Conservation (phyloP, 169 alveolate genomes). For the Miamiensis avidus region DNA sequence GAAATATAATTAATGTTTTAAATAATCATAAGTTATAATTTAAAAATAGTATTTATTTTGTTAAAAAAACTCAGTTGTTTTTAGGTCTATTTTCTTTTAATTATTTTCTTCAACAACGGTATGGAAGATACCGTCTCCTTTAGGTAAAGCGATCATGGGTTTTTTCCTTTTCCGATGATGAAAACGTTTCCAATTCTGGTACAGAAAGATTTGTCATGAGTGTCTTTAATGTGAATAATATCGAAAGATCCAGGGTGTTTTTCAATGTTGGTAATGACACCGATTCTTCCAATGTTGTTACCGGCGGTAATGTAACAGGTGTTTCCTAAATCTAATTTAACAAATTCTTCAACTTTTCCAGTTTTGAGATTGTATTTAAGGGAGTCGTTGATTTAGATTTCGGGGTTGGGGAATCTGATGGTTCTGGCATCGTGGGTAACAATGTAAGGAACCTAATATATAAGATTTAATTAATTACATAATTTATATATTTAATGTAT, state of each 20-base stretch:
- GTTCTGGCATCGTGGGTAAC: constrained; percentile 99
- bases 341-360: constrained; percentile 94
- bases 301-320: constrained; percentile 97
- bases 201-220: constrained; percentile 93
- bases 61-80: too few relatives aligned
- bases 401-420: constrained; percentile 98
- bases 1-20: too few relatives aligned
- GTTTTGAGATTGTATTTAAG: constrained; percentile 94
- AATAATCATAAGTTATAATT: too few relatives aligned
- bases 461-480: too few relatives aligned
- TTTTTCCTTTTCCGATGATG: constrained; percentile 95
- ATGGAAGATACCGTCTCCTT: constrained; percentile 92
- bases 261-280: constrained; percentile 94
- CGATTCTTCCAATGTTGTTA: constrained; percentile 99
- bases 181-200: constrained; percentile 96
- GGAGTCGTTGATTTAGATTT: constrained; percentile 96
- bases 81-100: too few relatives aligned
- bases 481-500: too few relatives aligned
- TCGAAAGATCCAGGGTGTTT: constrained; percentile 97
- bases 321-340: constrained; percentile 96
- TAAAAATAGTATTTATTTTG: too few relatives aligned
- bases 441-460: constrained; percentile 92
- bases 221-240: constrained; percentile 95
- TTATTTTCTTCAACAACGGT: constrained; percentile 90
- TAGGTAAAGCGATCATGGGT: constrained; percentile 94